Evolutionary conservation across 371 early-diverging fungal genomes (phyloP), one percentile per base, ranked within the genome.

Genomic region (Saksenaea oblongispora): DNA sequence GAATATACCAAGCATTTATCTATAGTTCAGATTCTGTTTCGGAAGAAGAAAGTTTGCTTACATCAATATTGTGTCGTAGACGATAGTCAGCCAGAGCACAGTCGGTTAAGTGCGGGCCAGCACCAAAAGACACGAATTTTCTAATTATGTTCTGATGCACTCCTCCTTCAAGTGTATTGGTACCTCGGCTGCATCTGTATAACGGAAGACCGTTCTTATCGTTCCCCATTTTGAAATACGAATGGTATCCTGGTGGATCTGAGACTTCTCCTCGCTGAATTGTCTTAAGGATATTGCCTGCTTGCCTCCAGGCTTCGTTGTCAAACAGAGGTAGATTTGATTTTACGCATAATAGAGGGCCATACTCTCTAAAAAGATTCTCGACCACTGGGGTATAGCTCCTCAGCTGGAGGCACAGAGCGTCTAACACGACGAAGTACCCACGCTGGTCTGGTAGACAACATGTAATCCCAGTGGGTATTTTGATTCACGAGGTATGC

Each of bases 61-160:
- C 31, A 31, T 31, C 31, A 31, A 31, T 2, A 7, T 31, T 31
- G 7, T 31, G 31, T 31, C 31, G 31, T 7, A 7, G 2, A 31
- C 31, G 41, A 10, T 22, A 58, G 3, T 58, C 58, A 10, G n/a
- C 14, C 41, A 58, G 9, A 2, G 22, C 5, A 0, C 27, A 11
- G 22, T 14, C 4, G 28, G 58, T 17, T 7, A 58, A 28, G 3
- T 58, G 5, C 10, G 37, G 44, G 17, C 39, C n/a, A 22, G 41
- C 26, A 13, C n/a, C 28, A 17, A 58, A 58, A 8, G 41, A 22
- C 4, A 18, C 44, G 27, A 58, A 58, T 24, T 28, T 24, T 17
- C 41, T 13, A 10, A 42, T 42, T 39, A 58, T 1, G 5, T 58
- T 58, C n/a, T 58, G 58, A n/a, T 58, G 58, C 5, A 58, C 41